Base-by-base conservation (phyloP, 83 land plant genomes). In the Picea abies region DNA sequence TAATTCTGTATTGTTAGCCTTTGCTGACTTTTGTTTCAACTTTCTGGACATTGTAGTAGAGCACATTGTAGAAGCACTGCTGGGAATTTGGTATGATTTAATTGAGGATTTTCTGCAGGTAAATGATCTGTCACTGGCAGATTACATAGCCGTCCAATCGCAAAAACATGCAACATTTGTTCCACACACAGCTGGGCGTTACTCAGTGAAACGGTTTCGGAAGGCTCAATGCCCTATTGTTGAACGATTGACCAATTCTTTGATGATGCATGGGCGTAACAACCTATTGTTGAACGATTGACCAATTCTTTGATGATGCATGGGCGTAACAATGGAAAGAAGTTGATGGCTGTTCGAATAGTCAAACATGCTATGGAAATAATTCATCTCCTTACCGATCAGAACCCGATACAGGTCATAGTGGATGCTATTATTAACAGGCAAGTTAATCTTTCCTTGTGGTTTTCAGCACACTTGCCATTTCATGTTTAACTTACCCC, bases 261-360 rank as follows among this genome's bases (percentile, higher is more conserved):
- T 93, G 76, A 93, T 93, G 96, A 93, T n/a, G n/a, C n/a, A n/a
- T n/a, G n/a, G n/a, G n/a, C n/a, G n/a, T n/a, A n/a, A n/a, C n/a
- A n/a, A n/a, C n/a, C n/a, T n/a, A n/a, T n/a, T n/a, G n/a, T n/a
- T n/a, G n/a, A n/a, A n/a, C n/a, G n/a, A n/a, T n/a, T n/a, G n/a
- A n/a, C n/a, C n/a, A n/a, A n/a, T n/a, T n/a, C n/a, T n/a, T n/a
- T n/a, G n/a, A n/a, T n/a, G n/a, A n/a, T n/a, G n/a, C n/a, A n/a
- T n/a, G n/a, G n/a, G n/a, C n/a, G n/a, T n/a, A n/a, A n/a, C n/a
- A 93, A 93, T 78, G 96, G 96, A 8, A 93, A 93, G 89, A 93
- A 93, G 87, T 79, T 91, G 69, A 91, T 90, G 96, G 96, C 94
- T 22, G 96, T 91, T 12, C 87, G 94, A 10, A 91, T 93, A 79